Percentiles rank a stretch among this genome's conserved stretches.
Conservation (phyloP, 768 basidiomycete species). For the Amylocystis lapponica region DNA sequence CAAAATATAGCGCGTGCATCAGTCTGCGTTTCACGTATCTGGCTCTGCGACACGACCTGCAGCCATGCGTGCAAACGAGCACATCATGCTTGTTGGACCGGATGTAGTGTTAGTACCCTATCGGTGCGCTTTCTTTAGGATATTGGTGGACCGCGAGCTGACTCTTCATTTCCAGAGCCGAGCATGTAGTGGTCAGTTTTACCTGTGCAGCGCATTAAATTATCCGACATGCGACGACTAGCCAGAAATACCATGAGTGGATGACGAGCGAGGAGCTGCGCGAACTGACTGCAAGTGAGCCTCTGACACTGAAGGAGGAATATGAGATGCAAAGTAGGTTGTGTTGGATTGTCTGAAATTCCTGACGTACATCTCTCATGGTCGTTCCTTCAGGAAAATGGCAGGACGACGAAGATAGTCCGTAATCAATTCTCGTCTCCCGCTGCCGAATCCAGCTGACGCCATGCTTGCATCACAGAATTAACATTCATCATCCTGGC, state of each 20-base stretch:
- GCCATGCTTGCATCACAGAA: slow-evolving; percentile 36
- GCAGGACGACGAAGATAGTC: slow-evolving; percentile 81
- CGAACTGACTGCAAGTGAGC: slow-evolving; percentile 79
- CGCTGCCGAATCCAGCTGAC: background rate
- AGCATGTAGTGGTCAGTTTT: slow-evolving; percentile 34
- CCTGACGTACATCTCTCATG: background rate
- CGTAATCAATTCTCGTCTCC: slow-evolving; percentile 20
- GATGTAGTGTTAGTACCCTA: slow-evolving; percentile 81
- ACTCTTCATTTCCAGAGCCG: slow-evolving; percentile 21
- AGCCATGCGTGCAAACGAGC: slow-evolving; percentile 67
- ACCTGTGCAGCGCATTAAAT: background rate
- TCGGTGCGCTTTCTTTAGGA: slow-evolving; percentile 29
- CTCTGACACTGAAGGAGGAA: slow-evolving; percentile 74
- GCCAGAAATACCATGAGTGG: slow-evolving; percentile 82
- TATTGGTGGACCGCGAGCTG: background rate
- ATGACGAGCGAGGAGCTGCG: slow-evolving; percentile 74
- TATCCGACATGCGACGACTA: slow-evolving; percentile 8
- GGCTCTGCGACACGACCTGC: no score
- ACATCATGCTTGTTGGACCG: slow-evolving; percentile 58
- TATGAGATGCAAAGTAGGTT: slow-evolving; percentile 81
- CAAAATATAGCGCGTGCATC: no score
- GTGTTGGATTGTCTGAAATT: background rate
- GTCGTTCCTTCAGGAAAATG: slow-evolving; percentile 58
- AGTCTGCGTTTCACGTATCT: no score
- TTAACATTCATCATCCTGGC: slow-evolving; percentile 87